These are phyloP conservation scores for Elaeagnus macrophylla DNA, from an alignment of 306 rosid genomes.

Conservation along the genomic window DNA sequence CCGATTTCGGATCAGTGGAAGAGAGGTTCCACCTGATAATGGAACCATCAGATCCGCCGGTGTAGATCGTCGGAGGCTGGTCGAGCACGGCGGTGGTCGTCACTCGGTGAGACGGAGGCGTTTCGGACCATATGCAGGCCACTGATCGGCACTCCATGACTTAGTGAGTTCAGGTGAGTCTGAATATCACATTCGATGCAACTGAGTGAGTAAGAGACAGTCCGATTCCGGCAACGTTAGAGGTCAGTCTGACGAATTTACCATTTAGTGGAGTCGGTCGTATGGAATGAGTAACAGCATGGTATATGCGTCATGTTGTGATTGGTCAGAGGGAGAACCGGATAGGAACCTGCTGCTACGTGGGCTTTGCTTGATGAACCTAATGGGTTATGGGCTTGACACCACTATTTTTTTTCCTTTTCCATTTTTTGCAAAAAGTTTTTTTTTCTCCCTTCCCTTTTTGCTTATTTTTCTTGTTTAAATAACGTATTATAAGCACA, in stretches of 20 bases:
- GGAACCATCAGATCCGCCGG: conserved; percentile 97
- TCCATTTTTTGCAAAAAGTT: too few species aligned
- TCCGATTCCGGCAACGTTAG: neutral
- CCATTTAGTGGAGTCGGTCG: too few species aligned
- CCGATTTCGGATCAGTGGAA: conserved; percentile 43
- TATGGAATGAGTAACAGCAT: too few species aligned
- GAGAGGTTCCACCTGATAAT: conserved; percentile 85
- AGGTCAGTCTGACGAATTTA: neutral
- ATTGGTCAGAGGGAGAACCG: neutral
- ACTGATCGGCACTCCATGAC: conserved; percentile 91
- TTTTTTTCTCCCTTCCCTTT: neutral
- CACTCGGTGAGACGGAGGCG: conserved; percentile 61
- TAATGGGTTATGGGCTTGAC: neutral
- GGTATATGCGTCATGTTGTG: neutral
- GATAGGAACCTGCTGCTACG: neutral
- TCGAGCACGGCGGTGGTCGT: conserved; percentile 58
- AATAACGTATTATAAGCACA: neutral
- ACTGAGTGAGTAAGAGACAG: neutral
- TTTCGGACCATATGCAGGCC: conserved; percentile 75
- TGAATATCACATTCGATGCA: conserved; percentile 2
- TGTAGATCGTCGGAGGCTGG: conserved; percentile 59
- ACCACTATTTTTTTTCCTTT: neutral
- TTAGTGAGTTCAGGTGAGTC: conserved; percentile 24
- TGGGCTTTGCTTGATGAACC: neutral
- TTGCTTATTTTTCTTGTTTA: too few species aligned